Conservation (phyloP, 1,284 basidiomycete species). For the Microbotryum violaceum region DNA sequence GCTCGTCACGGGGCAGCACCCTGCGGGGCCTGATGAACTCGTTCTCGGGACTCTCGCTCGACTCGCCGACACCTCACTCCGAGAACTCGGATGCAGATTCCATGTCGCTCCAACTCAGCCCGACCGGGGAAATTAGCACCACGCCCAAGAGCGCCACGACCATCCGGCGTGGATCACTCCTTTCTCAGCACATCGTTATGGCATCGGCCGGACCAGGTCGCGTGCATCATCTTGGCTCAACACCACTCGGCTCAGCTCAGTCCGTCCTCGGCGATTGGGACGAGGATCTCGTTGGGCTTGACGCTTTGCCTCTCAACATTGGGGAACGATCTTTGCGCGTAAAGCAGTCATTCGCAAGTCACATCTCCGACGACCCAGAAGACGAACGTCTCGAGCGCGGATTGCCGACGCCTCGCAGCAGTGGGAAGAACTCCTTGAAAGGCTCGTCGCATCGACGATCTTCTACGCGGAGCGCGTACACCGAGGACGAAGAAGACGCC, state of each 20-base stretch:
- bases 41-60: slow-evolving; percentile 14
- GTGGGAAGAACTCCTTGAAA: slow-evolving; percentile 60
- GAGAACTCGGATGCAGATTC: neutral
- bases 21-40: slow-evolving; percentile 3
- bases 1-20: slow-evolving; percentile 4
- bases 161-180: slow-evolving; percentile 6
- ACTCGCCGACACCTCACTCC: neutral
- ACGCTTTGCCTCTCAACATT: slow-evolving; percentile 36
- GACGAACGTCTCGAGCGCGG: slow-evolving; percentile 58
- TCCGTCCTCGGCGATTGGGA: slow-evolving; percentile 35
- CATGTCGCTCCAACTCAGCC: neutral
- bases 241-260: slow-evolving; percentile 10
- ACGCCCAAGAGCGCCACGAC: neutral
- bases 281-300: slow-evolving; percentile 31
- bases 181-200: slow-evolving; percentile 10
- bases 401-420: slow-evolving; percentile 44
- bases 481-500: slow-evolving; percentile 42
- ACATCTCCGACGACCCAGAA: slow-evolving; percentile 55
- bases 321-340: slow-evolving; percentile 38
- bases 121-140: neutral
- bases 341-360: slow-evolving; percentile 50
- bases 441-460: slow-evolving; percentile 39
- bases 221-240: slow-evolving; percentile 21
- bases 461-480: slow-evolving; percentile 35
- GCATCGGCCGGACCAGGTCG: neutral